Evolutionary conservation across 1,284 basidiomycete genomes (phyloP), one percentile per base, ranked within the genome.

Genomic region (Cutaneotrichosporon sp.): DNA sequence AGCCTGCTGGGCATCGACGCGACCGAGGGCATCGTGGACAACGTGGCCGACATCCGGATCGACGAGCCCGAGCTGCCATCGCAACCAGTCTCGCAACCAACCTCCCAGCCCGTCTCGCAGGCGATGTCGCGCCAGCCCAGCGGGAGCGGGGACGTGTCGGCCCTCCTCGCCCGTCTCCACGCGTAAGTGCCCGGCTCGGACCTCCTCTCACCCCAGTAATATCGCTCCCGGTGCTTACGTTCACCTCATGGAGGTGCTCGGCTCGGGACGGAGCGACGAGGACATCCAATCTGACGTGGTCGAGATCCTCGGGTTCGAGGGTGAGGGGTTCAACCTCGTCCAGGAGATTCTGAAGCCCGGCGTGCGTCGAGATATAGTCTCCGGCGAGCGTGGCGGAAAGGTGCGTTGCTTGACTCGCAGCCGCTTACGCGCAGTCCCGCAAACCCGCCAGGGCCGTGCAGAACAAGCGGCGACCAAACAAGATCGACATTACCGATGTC

Each of bases 261-360:
- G 53, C 5, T 64, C 65, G 0, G 38, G 55, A 1, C 52, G 63
- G 6, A 70, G 77, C 3, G 75, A 85, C 59, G 87, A 91, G 41
- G 81, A 82, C n/a, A 84, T 93, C 27, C 88, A 89, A 24, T 81
- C 78, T 29, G 85, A 88, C 60, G 72, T 96, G 2, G 83, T 81
- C 3, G 91, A 96, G 59, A 76, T 87, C n/a, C 75, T 94, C 45
- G 93, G 93, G 0, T 90, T 87, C 65, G 89, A 94, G 58, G 82
- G 88, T 26, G 71, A 73, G 19, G 74, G 75, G 2, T 63, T 78
- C 32, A 50, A 59, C 12, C 61, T 77, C 6, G 69, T 77, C 7
- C 68, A 75, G 44, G 63, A 65, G 26, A 52, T 76, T 22, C 55
- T 64, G 19, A 59, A 51, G 24, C 64, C 63, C 2, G 70, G 66